Conservation (phyloP, 306 rosid species). For the Styphnolobium japonicum region DNA sequence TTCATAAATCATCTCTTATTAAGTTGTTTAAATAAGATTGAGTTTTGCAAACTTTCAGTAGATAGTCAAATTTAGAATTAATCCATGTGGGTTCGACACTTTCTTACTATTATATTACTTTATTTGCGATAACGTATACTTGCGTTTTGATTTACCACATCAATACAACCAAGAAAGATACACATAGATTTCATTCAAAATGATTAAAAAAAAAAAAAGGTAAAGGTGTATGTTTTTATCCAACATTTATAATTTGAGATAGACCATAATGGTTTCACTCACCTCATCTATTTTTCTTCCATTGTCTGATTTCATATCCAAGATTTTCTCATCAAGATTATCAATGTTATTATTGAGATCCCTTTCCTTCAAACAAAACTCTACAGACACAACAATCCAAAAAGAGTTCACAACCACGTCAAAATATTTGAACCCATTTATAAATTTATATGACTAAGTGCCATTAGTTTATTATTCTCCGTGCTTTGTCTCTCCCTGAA, state of each 20-base stretch:
- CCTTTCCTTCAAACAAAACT: constrained; percentile 16
- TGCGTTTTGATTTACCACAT: no score
- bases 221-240: not conserved
- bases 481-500: not conserved
- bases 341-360: not conserved
- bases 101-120: no score
- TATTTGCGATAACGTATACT: no score
- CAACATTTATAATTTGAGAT: not conserved
- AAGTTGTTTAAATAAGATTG: no score
- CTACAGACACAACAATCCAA: not conserved
- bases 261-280: not conserved
- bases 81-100: no score
- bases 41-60: no score
- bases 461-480: no score
- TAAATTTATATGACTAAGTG: not conserved
- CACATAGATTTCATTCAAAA: not conserved
- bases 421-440: not conserved
- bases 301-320: not conserved
- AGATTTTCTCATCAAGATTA: constrained; percentile 1
- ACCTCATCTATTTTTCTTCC: constrained; percentile 29
- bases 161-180: not conserved
- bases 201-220: not conserved
- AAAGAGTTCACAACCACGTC: not conserved
- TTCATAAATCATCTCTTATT: no score
- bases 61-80: no score